These are phyloP conservation scores for Suillus bovinus DNA, from an alignment of 768 basidiomycete genomes.

Conservation along the genomic window DNA sequence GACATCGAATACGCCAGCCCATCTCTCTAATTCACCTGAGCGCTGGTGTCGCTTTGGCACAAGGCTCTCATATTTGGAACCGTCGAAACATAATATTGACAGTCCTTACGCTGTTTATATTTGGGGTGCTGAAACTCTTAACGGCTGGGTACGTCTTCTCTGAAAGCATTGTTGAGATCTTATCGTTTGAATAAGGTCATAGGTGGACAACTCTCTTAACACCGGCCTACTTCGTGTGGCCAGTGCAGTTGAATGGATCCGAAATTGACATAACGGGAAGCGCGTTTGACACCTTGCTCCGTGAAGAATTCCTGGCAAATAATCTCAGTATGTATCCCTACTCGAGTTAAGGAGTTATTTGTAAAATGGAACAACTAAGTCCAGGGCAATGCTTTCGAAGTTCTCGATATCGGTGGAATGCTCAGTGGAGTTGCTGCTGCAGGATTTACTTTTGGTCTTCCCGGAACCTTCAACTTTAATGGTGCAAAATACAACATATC, in stretches of 20 bases:
- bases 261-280: constrained; percentile 11
- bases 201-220: constrained; percentile 18
- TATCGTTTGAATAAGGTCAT: background rate
- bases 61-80: constrained; percentile 1
- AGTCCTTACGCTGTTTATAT: constrained; percentile 4
- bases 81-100: background rate
- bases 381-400: constrained; percentile 3
- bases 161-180: background rate
- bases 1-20: constrained; percentile 10
- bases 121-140: constrained; percentile 2
- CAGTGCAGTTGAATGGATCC: background rate
- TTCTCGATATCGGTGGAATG: constrained; percentile 9
- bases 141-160: constrained; percentile 7
- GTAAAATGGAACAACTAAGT: background rate
- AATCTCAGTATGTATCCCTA: background rate
- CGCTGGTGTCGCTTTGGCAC: constrained; percentile 7
- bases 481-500: constrained; percentile 21
- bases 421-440: constrained; percentile 14
- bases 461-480: constrained; percentile 18
- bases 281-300: constrained; percentile 9
- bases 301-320: background rate
- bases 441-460: constrained; percentile 4
- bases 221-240: background rate
- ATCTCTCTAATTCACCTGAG: constrained; percentile 10
- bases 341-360: background rate